phyloP scores from a whole-genome alignment of 192 early-diverging fungal genomes.

The Umbelopsis sp. region DNA sequence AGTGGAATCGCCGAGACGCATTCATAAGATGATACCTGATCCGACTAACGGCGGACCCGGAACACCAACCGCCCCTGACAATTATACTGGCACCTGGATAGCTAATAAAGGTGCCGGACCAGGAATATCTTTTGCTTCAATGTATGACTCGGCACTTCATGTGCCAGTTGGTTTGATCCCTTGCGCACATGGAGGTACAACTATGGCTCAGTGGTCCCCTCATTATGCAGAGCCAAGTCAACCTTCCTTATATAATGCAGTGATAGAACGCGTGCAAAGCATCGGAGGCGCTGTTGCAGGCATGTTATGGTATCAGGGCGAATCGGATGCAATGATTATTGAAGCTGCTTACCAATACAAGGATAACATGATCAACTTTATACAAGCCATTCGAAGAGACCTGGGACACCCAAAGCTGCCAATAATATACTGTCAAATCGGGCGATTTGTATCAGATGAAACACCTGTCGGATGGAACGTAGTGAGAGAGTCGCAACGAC shows the following conservation, averaged over 20 bases:
- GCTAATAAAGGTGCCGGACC: conserved; percentile 26
- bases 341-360: background rate
- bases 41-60: conserved; percentile 35
- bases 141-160: background rate
- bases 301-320: conserved; percentile 43
- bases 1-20: background rate
- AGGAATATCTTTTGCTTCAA: conserved; percentile 24
- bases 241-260: conserved; percentile 31
- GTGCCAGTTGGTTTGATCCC: conserved; percentile 41
- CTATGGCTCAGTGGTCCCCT: conserved; percentile 29
- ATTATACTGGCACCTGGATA: background rate
- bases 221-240: background rate
- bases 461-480: conserved; percentile 19
- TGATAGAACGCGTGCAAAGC: conserved; percentile 21
- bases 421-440: conserved; percentile 30
- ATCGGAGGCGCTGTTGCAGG: conserved; percentile 24
- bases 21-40: conserved; percentile 36
- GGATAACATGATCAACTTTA: background rate
- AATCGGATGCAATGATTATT: conserved; percentile 28
- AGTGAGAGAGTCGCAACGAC: conserved; percentile 24
- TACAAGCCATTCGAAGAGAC: conserved; percentile 10
- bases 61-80: background rate
- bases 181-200: conserved; percentile 39
- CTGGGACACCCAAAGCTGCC: conserved; percentile 9
- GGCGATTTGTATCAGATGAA: background rate